phyloP scores from a whole-genome alignment of 2,329 filamentous ascomycete species.

The Epichloe sibirici region DNA sequence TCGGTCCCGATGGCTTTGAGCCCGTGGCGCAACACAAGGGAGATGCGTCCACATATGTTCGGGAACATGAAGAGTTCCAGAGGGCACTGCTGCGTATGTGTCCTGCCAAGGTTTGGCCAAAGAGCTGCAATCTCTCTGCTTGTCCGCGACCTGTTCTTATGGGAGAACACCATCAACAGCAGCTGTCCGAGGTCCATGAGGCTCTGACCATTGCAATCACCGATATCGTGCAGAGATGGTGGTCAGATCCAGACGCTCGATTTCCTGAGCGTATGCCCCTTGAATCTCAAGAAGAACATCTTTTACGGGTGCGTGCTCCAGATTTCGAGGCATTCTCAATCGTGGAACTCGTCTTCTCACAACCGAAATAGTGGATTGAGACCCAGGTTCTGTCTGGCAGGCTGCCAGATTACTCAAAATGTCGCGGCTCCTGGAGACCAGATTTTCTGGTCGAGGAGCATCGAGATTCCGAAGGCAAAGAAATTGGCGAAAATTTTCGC shows the following conservation, averaged over 20 bases:
- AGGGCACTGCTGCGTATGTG: slow-evolving; percentile 12
- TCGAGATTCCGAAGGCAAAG: background rate
- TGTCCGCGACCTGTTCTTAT: slow-evolving; percentile 25
- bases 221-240: slow-evolving; percentile 28
- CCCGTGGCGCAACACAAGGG: background rate
- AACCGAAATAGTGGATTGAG: slow-evolving; percentile 17
- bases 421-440: slow-evolving; percentile 25
- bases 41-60: slow-evolving; percentile 2
- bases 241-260: slow-evolving; percentile 18
- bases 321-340: background rate
- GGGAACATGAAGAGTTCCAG: slow-evolving; percentile 11
- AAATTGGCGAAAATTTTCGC: slow-evolving; percentile 13
- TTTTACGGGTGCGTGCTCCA: slow-evolving; percentile 14
- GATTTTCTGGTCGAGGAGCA: slow-evolving; percentile 26
- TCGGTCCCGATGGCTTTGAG: slow-evolving; percentile 2
- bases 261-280: slow-evolving; percentile 24
- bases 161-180: slow-evolving; percentile 16
- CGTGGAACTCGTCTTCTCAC: background rate
- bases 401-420: slow-evolving; percentile 11
- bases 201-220: slow-evolving; percentile 20
- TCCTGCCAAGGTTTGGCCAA: slow-evolving; percentile 17
- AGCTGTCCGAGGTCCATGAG: slow-evolving; percentile 18
- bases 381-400: slow-evolving; percentile 14
- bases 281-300: slow-evolving; percentile 16
- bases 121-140: slow-evolving; percentile 14